Evolutionary conservation across 208 protist species (phyloP).

Genomic region (Leptomonas seymouri): DNA sequence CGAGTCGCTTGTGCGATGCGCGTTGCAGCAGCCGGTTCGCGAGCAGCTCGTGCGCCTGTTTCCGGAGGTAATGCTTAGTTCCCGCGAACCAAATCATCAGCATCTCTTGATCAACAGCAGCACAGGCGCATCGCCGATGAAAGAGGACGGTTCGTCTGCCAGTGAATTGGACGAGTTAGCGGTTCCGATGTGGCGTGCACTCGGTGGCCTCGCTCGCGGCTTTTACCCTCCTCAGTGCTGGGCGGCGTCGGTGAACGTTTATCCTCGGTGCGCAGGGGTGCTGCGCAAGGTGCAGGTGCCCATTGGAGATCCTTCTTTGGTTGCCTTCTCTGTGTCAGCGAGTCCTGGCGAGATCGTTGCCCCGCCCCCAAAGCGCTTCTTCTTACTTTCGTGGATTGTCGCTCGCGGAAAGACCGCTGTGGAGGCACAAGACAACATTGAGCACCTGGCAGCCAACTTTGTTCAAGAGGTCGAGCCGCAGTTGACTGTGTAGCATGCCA

Average conservation of each 20-base stretch:
- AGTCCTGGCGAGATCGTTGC: conserved; percentile 46
- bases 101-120: no score
- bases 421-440: conserved; percentile 45
- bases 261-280: conserved; percentile 40
- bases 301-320: conserved; percentile 38
- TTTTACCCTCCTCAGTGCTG: conserved; percentile 40
- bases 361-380: conserved; percentile 56
- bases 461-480: conserved; percentile 39
- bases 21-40: conserved; percentile 45
- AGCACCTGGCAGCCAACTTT: conserved; percentile 37
- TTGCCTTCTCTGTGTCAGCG: conserved; percentile 57
- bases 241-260: conserved; percentile 75
- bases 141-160: neutral
- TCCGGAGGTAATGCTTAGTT: conserved; percentile 20
- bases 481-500: neutral
- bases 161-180: neutral
- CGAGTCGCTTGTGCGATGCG: conserved; percentile 70
- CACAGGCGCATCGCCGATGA: neutral
- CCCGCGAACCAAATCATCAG: neutral
- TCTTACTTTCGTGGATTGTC: conserved; percentile 74
- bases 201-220: conserved; percentile 37
- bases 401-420: conserved; percentile 32
- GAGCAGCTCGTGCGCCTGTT: conserved; percentile 46
- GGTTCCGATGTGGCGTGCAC: conserved; percentile 20
- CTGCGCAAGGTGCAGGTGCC: conserved; percentile 42